Evolutionary conservation across 352 stramenopile genomes (phyloP), one percentile per base, ranked within the genome.

Genomic region (Paralagenidium karlingii): DNA sequence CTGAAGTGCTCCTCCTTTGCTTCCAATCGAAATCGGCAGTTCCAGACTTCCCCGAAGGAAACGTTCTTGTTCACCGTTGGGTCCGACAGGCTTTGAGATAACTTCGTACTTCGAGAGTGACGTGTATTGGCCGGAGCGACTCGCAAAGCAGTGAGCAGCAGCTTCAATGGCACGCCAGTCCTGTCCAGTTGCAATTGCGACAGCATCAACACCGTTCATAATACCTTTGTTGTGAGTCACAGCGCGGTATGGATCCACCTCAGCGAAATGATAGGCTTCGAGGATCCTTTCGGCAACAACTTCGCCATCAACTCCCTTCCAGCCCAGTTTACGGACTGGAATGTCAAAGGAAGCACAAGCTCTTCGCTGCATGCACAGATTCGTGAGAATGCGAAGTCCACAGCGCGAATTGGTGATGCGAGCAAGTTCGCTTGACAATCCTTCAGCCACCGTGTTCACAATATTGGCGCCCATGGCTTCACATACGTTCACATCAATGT

Each of bases 181-280:
- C 46, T 93, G 79, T 13, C 79, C 79, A 1, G 75, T 88, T 3
- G 79, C 79, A 5, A 93, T 45, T 27, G 76, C 76, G 13, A 85
- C 76, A 11, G 79, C 66, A 45, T 89, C 77, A 12, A 93, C 61
- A 28, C 76, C 79, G 45, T 93, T 93, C 70, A 93, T 88, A 41
- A 93, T 85, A 25, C 79, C 79, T 60, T 93, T 93, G 65, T 93
- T 93, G 57, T 93, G 78, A 24, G 78, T 92, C 43, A 88, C 75
- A 5, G 79, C 79, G 24, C 79, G 69, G 48, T 76, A 93, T 30
- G 79, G 79, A 28, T 93, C 79, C 16, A 85, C 49, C 16, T 64
- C 68, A 5, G 79, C 79, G 54, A 93, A 93, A 47, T 83, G 82
- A 64, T 81, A 88, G 5, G 79, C 79, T 34, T 90, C 76, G 6